Evolutionary conservation across 306 rosid species (phyloP), one percentile per base, ranked within the genome.

Genomic region (Citrullus colocynthis): DNA sequence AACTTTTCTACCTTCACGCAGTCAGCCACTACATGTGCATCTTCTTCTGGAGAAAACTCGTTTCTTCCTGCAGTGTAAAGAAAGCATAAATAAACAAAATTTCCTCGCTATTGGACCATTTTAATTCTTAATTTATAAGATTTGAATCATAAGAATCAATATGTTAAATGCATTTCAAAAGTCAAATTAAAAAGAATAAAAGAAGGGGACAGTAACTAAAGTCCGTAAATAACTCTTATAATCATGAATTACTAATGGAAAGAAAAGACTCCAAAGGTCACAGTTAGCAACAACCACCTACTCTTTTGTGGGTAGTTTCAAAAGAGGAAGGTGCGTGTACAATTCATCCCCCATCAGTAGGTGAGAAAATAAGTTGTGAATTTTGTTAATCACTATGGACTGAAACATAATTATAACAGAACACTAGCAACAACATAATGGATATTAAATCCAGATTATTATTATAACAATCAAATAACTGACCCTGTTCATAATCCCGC

Each of bases 401-500:
- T 74, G 63, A 17, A 36, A 54, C 78, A 81, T 52, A 36, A 78
- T 41, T 49, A 61, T 63, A 51, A 74, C 77, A 76, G 64, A 30
- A 44, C 4, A 55, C 39, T 51, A 32, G 59, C 39, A 8, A 55
- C 10, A 65, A 61, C 24, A 77, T 42, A 42, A 61, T 41, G 37
- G 20, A 75, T 10, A 55, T 75, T n/a, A 37, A 41, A 41, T 75
- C 9, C 75, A 52, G 72, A 80, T 60, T 64, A 57, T 57, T 44
- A 60, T 54, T 36, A 67, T n/a, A 45, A 67, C 24, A 79, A 79
- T 69, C 30, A 70, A 78, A 84, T 78, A 74, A 96, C 98, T 96
- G 79, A 96, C 99, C 99, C 78, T 93, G 91, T 80, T 96, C 99
- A 71, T 92, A 96, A 66, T 86, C 99, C 59, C 88, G 89, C 80